phyloP scores from a whole-genome alignment of 495 filamentous ascomycete genomes.

The Bathelium albidoporum region DNA sequence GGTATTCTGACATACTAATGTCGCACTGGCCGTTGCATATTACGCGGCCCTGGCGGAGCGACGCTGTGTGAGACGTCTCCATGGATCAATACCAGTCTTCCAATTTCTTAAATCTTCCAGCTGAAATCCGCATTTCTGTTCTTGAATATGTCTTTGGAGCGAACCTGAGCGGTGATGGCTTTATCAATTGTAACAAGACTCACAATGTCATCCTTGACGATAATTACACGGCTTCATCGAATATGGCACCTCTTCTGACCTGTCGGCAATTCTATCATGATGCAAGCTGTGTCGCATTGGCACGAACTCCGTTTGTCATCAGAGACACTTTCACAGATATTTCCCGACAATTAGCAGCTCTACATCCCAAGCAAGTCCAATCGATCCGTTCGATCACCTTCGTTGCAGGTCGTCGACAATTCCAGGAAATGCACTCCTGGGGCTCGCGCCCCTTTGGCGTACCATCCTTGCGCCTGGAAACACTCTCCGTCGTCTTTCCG shows the following conservation, averaged over 20 bases:
- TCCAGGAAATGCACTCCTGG: constrained; percentile 23
- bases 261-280: constrained; percentile 26
- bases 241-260: constrained; percentile 17
- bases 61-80: no score
- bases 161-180: constrained; percentile 2
- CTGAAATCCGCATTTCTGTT: constrained; percentile 14
- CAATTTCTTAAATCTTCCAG: constrained; percentile 13
- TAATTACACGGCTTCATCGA: constrained; percentile 12
- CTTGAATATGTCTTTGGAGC: constrained; percentile 17
- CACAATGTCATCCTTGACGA: constrained; percentile 17
- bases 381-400: constrained; percentile 21
- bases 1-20: no score
- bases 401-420: constrained; percentile 19
- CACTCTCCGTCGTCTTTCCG: constrained; percentile 22
- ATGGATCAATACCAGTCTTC: background rate
- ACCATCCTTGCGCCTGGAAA: constrained; percentile 16
- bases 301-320: constrained; percentile 18
- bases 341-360: constrained; percentile 7
- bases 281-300: constrained; percentile 18
- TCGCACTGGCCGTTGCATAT: no score
- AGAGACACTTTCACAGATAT: constrained; percentile 19
- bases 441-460: constrained; percentile 20
- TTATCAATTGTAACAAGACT: constrained; percentile 6
- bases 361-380: constrained; percentile 16
- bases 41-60: no score